Evolutionary conservation across 345 rosid species (phyloP), one percentile per base, ranked within the genome.

Genomic region (Arabidopsis suecica): DNA sequence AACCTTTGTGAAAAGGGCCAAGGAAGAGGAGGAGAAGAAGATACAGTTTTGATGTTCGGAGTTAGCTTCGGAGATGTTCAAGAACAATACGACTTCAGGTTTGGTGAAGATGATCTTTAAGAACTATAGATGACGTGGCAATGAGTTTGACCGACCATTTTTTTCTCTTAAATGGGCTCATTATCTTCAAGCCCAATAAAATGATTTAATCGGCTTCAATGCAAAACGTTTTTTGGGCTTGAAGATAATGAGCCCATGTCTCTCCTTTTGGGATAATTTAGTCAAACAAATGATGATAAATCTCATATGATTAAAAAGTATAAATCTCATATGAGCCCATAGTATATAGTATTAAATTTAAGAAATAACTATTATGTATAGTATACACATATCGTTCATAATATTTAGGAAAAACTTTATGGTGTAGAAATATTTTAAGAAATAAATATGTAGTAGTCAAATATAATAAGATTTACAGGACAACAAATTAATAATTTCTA

Each of bases 91-190:
- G 45, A n/a, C 30, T 33, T 68, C 53, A 41, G 32, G 61, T 71
- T 56, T 64, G 67, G 76, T 56, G 72, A 71, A 40, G 72, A 56
- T 47, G 67, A 69, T 69, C 44, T 23, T 34, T 34, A 54, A 13
- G 54, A 61, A 36, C 33, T 51, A 14, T 22, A 28, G 33, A 32
- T 47, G 14, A 70, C 59, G 22, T 77, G 80, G 76, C 66, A 23
- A 37, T 22, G 45, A 77, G 20, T 64, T 55, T 30, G 61, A 64
- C 80, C 80, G 23, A 64, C 61, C 55, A 63, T 48, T 49, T 45
- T 30, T 6, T 58, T 45, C 5, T 49, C 12, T 36, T 6, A 28
- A 28, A 12, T 50, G 73, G 61, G 68, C 45, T 60, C 45, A 40
- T 36, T 45, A 32, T 45, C 61, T 32, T 68, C 20, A 49, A 68